phyloP scores from a whole-genome alignment of 1,284 basidiomycete genomes.

The Malassezia restricta region DNA sequence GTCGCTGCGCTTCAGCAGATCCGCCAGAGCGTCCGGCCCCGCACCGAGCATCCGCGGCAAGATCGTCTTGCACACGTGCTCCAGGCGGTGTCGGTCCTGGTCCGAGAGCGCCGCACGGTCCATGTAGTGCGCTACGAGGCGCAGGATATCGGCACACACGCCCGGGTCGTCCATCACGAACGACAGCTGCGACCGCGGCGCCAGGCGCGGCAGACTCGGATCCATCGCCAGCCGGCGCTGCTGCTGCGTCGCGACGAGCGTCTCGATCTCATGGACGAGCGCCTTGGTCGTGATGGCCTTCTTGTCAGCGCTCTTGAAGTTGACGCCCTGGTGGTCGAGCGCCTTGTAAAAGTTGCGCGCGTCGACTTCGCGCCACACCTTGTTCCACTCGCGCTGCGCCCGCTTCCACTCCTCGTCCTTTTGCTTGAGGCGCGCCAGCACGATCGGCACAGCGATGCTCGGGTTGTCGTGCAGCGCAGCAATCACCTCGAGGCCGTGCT shows the following conservation, averaged over 20 bases:
- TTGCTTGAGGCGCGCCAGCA: slow-evolving; percentile 75
- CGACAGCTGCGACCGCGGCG: slow-evolving; percentile 57
- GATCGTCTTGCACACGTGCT: slow-evolving; percentile 72
- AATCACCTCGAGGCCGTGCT: slow-evolving; percentile 68
- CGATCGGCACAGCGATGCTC: slow-evolving; percentile 77
- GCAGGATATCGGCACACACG: slow-evolving; percentile 75
- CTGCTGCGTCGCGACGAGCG: slow-evolving; percentile 62
- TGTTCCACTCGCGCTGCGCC: slow-evolving; percentile 87
- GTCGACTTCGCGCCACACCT: slow-evolving; percentile 93
- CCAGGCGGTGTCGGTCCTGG: slow-evolving; percentile 71
- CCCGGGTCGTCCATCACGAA: slow-evolving; percentile 66
- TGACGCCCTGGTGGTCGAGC: slow-evolving; percentile 86
- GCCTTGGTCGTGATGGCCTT: slow-evolving; percentile 82
- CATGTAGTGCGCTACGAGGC: slow-evolving; percentile 77
- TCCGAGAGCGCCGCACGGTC: slow-evolving; percentile 61
- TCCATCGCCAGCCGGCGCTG: slow-evolving; percentile 34
- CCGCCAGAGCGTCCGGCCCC: slow-evolving; percentile 21
- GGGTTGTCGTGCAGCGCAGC: slow-evolving; percentile 86
- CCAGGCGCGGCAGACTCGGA: slow-evolving; percentile 31
- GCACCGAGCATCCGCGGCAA: slow-evolving; percentile 66
- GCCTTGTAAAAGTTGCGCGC: slow-evolving; percentile 84
- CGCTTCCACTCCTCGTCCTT: slow-evolving; percentile 97
- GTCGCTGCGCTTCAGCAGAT: slow-evolving; percentile 29
- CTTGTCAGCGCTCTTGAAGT: slow-evolving; percentile 91
- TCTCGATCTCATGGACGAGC: slow-evolving; percentile 78